Percentiles rank a stretch among this genome's conserved stretches.
phyloP scores from a whole-genome alignment of 1,284 basidiomycete genomes.

The Trichosporon coremiiforme region DNA sequence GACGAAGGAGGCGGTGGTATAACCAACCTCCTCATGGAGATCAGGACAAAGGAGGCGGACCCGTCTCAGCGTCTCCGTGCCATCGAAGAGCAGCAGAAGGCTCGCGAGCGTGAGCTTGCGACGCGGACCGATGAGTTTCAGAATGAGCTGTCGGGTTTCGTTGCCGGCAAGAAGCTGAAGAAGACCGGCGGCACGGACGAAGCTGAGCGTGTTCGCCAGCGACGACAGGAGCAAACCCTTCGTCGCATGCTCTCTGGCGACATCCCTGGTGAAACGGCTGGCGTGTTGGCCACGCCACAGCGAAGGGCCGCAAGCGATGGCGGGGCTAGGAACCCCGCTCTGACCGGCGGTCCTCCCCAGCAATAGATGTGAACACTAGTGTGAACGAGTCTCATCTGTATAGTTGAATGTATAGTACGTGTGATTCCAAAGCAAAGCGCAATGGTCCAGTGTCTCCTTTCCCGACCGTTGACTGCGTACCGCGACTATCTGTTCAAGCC shows the following conservation, averaged over 20 bases:
- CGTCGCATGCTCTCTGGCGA: constrained; percentile 74
- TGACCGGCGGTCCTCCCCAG: not conserved
- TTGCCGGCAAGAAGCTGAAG: constrained; percentile 77
- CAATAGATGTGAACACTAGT: not conserved
- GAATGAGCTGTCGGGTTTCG: constrained; percentile 77
- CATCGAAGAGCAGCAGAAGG: constrained; percentile 81
- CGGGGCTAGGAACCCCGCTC: not conserved
- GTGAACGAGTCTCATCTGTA: not conserved
- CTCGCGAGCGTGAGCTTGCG: constrained; percentile 71
- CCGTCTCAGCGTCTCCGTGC: constrained; percentile 79
- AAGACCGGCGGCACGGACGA: constrained; percentile 95
- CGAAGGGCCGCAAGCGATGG: constrained; percentile 8
- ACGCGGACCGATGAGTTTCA: constrained; percentile 68
- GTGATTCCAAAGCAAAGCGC: not conserved
- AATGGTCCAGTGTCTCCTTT: too few relatives aligned
- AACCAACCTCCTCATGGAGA: constrained; percentile 74
- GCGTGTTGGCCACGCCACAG: constrained; percentile 17
- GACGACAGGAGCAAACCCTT: constrained; percentile 76
- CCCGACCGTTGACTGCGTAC: too few relatives aligned
- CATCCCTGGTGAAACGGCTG: constrained; percentile 20
- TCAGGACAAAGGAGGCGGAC: constrained; percentile 77
- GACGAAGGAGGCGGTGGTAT: constrained; percentile 58
- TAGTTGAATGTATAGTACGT: constrained; percentile 3
- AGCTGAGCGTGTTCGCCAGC: constrained; percentile 78
- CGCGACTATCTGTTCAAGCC: too few relatives aligned